Conservation (phyloP, 306 rosid genomes). For the Citrullus mucosospermus region DNA sequence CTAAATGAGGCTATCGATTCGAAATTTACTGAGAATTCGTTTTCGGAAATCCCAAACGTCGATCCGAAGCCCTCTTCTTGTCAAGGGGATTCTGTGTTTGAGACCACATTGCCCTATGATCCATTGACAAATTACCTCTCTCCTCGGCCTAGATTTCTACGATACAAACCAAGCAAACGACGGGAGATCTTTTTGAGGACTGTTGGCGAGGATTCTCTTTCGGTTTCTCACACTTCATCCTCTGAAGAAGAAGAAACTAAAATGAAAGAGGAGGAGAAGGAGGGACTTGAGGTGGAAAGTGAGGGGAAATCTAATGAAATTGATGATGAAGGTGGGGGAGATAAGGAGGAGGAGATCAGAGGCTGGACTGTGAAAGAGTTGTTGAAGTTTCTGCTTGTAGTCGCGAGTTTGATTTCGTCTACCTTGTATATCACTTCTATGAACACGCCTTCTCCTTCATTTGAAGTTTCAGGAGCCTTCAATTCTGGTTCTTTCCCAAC, state of each 20-base stretch:
- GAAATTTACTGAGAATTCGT: not conserved
- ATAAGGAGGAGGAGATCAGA: slow-evolving; percentile 10
- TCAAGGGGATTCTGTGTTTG: not conserved
- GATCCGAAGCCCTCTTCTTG: not conserved
- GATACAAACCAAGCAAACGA: slow-evolving; percentile 28
- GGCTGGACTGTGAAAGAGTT: slow-evolving; percentile 15
- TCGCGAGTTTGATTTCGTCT: slow-evolving; percentile 8
- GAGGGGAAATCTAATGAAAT: slow-evolving; percentile 4
- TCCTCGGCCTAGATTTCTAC: slow-evolving; percentile 36
- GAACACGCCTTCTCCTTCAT: slow-evolving; percentile 10
- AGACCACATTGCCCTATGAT: slow-evolving; percentile 20
- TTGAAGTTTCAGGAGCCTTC: not conserved
- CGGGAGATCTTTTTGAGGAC: slow-evolving; percentile 6
- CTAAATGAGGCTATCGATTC: slow-evolving; percentile 16
- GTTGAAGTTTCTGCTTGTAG: slow-evolving; percentile 10
- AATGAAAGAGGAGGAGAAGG: slow-evolving; percentile 14
- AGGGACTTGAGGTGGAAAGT: slow-evolving; percentile 10
- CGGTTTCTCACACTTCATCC: not conserved
- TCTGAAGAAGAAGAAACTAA: not conserved
- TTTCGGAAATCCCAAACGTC: not conserved
- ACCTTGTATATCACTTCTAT: slow-evolving; percentile 10
- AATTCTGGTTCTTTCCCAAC: not conserved
- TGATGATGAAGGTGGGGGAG: slow-evolving; percentile 9
- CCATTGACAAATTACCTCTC: slow-evolving; percentile 31
- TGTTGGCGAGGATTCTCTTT: slow-evolving; percentile 8